These are phyloP conservation scores for Linum usitatissimum DNA, from an alignment of 345 rosid species.

Conservation along the genomic window DNA sequence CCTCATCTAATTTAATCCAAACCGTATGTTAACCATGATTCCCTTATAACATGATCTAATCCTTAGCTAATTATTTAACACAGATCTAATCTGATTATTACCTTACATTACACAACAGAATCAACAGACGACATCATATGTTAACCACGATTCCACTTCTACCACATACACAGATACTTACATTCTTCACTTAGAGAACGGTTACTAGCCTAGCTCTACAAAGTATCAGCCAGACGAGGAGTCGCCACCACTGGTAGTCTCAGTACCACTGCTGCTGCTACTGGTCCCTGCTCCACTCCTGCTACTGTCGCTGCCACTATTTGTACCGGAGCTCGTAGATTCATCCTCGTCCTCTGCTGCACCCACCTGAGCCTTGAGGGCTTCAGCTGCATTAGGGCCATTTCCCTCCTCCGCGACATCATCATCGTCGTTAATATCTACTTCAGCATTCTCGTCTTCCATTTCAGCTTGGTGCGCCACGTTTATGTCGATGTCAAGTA, in stretches of 20 bases:
- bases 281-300: conserved; percentile 3
- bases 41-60: too few species aligned
- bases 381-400: conserved; percentile 23
- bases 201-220: background rate
- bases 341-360: conserved; percentile 5
- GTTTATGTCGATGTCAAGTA: conserved; percentile 43
- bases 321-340: conserved; percentile 12
- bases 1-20: too few species aligned
- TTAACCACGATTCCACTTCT: too few species aligned
- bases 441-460: conserved; percentile 34
- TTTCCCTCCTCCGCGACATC: conserved; percentile 4
- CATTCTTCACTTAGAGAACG: background rate
- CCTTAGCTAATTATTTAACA: too few species aligned
- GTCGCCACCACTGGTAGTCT: conserved; percentile 26
- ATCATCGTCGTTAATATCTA: conserved; percentile 29
- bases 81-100: too few species aligned
- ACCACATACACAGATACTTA: background rate
- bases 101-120: too few species aligned
- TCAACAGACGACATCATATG: too few species aligned
- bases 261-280: conserved; percentile 23
- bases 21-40: too few species aligned
- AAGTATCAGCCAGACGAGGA: conserved; percentile 19
- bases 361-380: conserved; percentile 21
- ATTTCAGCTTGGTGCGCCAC: conserved; percentile 17
- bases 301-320: conserved; percentile 17